Evolutionary conservation across 2,329 filamentous ascomycete species (phyloP).

Genomic region (Rhexocercosporidium sp.): DNA sequence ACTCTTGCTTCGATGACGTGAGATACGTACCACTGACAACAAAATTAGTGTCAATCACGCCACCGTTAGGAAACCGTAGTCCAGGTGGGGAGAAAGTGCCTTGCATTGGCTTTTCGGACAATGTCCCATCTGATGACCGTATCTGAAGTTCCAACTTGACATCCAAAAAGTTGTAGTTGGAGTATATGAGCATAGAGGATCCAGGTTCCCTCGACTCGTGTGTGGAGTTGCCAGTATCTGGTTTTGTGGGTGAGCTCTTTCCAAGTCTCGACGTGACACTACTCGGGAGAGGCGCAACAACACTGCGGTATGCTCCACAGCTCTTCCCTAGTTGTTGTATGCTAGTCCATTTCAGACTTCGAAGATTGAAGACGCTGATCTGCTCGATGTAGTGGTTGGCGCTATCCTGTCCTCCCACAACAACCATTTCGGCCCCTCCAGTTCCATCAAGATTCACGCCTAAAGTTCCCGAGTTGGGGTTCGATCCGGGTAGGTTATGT

Average conservation of each 20-base stretch:
- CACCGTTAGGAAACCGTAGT: conserved; percentile 92
- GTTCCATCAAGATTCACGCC: conserved; percentile 88
- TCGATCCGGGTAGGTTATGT: conserved; percentile 83
- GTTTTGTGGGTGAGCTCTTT: conserved; percentile 50
- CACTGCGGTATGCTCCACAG: conserved; percentile 94
- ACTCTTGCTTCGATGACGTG: conserved; percentile 97
- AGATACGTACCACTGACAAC: conserved; percentile 97
- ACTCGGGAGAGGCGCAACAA: conserved; percentile 81
- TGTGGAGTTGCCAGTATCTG: conserved; percentile 49
- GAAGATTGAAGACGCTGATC: conserved; percentile 96
- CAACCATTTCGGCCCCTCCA: conserved; percentile 95
- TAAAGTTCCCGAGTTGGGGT: conserved; percentile 85
- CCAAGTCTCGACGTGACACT: conserved; percentile 70
- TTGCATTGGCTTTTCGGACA: conserved; percentile 89
- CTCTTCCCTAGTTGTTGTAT: conserved; percentile 87
- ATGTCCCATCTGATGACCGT: conserved; percentile 78
- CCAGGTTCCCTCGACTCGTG: conserved; percentile 62
- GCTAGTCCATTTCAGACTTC: conserved; percentile 93
- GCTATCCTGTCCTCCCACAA: conserved; percentile 94
- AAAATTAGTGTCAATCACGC: conserved; percentile 93
- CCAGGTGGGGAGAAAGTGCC: conserved; percentile 87
- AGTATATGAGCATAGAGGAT: conserved; percentile 92
- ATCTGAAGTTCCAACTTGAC: conserved; percentile 96
- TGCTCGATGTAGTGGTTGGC: conserved; percentile 99
- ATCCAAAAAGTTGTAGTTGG: conserved; percentile 98